phyloP scores from a whole-genome alignment of 768 basidiomycete species.

The Paxillus involutus region DNA sequence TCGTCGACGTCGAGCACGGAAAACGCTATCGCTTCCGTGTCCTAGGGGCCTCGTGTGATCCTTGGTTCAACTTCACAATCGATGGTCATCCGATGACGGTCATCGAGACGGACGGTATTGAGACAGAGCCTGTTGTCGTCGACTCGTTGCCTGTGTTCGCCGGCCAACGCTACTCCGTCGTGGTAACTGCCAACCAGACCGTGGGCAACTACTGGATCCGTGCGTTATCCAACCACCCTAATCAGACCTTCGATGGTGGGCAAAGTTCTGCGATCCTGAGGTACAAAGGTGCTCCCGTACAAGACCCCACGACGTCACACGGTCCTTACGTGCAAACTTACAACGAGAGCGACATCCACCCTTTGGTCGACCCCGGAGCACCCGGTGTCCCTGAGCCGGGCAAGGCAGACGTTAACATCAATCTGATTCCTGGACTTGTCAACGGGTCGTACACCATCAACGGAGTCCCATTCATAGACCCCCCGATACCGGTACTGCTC shows the following conservation, averaged over 20 bases:
- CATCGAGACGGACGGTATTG: conserved; percentile 46
- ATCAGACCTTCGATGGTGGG: conserved; percentile 28
- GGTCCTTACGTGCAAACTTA: conserved; percentile 26
- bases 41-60: conserved; percentile 41
- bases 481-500: conserved; percentile 41
- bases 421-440: conserved; percentile 28
- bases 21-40: conserved; percentile 40
- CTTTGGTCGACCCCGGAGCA: conserved; percentile 25
- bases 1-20: conserved; percentile 34
- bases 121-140: conserved; percentile 38
- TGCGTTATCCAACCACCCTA: conserved; percentile 16
- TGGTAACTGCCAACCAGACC: conserved; percentile 33
- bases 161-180: conserved; percentile 51
- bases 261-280: conserved; percentile 42
- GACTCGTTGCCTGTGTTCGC: conserved; percentile 45
- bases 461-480: conserved; percentile 29
- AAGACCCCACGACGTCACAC: conserved; percentile 31
- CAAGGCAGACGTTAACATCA: conserved; percentile 39
- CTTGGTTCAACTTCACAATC: conserved; percentile 43
- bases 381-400: conserved; percentile 36
- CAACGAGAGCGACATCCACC: conserved; percentile 35
- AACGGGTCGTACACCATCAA: conserved; percentile 35
- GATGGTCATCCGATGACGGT: conserved; percentile 45
- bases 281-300: conserved; percentile 36
- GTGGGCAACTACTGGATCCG: conserved; percentile 43